Evolutionary conservation across 2,329 filamentous ascomycete species (phyloP).

Genomic region (Xylariales sp.): DNA sequence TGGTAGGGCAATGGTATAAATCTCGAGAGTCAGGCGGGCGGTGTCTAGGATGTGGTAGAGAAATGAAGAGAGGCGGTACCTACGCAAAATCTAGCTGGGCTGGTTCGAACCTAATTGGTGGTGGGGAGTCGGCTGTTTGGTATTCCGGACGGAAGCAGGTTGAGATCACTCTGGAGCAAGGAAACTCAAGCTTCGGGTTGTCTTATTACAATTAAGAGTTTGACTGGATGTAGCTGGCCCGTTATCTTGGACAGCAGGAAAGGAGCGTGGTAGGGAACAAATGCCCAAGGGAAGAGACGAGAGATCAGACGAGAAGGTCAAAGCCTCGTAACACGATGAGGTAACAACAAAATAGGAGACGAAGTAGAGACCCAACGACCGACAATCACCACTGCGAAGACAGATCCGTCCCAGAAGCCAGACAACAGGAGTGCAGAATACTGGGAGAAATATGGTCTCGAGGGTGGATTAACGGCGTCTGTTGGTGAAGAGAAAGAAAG

Average conservation of each 20-base stretch:
- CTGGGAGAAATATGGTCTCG: conserved; percentile 27
- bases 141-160: conserved; percentile 30
- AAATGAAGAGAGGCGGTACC: conserved; percentile 15
- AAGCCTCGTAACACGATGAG: conserved; percentile 13
- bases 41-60: not conserved
- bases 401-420: conserved; percentile 29
- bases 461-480: conserved; percentile 26
- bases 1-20: conserved; percentile 9
- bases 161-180: conserved; percentile 17
- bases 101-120: conserved; percentile 18
- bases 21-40: not conserved
- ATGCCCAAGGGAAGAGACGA: conserved; percentile 23
- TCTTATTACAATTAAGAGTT: conserved; percentile 39
- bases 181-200: conserved; percentile 27
- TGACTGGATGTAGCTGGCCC: conserved; percentile 17
- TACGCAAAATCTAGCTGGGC: conserved; percentile 19
- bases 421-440: conserved; percentile 4
- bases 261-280: conserved; percentile 39
- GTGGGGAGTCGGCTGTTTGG: conserved; percentile 1
- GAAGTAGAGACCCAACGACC: conserved; percentile 28
- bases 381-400: conserved; percentile 27
- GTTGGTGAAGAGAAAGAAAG: conserved; percentile 29
- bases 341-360: conserved; percentile 1
- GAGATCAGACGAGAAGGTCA: not conserved
- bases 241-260: conserved; percentile 21